Evolutionary conservation across 305 asterid genomes (phyloP).

Genomic region (Fraxinus platypoda): DNA sequence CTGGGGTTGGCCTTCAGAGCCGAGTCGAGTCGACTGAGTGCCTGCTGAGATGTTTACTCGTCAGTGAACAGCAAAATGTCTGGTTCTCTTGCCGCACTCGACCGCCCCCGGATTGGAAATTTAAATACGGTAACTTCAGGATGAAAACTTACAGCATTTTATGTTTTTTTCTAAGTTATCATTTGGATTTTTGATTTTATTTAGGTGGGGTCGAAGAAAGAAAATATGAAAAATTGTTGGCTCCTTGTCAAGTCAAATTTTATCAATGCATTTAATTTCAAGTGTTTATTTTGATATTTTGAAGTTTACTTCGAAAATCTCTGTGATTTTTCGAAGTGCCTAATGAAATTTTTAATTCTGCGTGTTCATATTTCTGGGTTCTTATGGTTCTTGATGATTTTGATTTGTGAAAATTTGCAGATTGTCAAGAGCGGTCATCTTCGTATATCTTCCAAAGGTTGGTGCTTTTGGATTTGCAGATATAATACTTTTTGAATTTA

Average conservation of each 20-base stretch:
- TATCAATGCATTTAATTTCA: slow-evolving; percentile 15
- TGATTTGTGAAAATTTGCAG: slow-evolving; percentile 44
- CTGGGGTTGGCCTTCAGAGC: slow-evolving; percentile 31
- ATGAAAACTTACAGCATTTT: slow-evolving; percentile 14
- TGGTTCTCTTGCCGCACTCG: slow-evolving; percentile 79
- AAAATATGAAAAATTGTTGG: slow-evolving; percentile 7
- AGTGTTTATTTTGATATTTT: background rate
- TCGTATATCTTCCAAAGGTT: slow-evolving; percentile 94
- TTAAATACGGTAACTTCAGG: slow-evolving; percentile 67
- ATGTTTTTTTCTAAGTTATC: background rate
- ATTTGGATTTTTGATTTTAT: background rate
- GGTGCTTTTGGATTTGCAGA: slow-evolving; percentile 28
- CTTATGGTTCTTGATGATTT: slow-evolving; percentile 9
- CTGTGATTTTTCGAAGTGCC: background rate
- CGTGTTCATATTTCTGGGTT: background rate
- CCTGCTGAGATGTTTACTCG: slow-evolving; percentile 35
- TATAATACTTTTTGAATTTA: background rate
- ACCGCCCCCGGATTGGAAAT: slow-evolving; percentile 78
- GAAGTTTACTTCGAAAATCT: background rate
- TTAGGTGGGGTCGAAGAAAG: slow-evolving; percentile 13
- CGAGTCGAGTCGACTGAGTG: slow-evolving; percentile 26
- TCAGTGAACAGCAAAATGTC: slow-evolving; percentile 53
- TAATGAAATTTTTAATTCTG: background rate
- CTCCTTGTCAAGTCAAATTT: slow-evolving; percentile 31
- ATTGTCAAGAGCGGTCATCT: slow-evolving; percentile 98